Conservation (phyloP, 108 stramenopile species). For the Aurantiochytrium sp. region DNA sequence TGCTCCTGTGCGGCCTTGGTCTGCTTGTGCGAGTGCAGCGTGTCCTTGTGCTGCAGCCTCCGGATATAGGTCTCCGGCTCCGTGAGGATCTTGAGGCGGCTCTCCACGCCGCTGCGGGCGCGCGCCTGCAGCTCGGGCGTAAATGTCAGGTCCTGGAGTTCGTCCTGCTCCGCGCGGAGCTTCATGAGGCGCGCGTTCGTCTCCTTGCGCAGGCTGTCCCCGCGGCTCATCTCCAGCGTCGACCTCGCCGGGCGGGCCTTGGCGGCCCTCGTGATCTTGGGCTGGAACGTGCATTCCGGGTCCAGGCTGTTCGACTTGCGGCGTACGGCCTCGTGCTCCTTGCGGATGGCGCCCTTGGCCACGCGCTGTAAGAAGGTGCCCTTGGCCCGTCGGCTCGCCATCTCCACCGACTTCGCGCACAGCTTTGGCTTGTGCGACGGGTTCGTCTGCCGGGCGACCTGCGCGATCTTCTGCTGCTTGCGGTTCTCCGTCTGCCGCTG, state of each 20-base stretch:
- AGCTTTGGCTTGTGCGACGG: conserved; percentile 34
- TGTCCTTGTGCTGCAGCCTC: conserved; percentile 42
- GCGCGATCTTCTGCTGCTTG: conserved; percentile 46
- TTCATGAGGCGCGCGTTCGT: conserved; percentile 46
- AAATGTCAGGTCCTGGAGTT: conserved; percentile 47
- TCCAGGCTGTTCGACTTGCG: conserved; percentile 37
- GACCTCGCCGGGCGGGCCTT: conserved; percentile 34
- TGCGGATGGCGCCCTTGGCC: conserved; percentile 40
- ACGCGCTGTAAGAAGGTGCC: conserved; percentile 51
- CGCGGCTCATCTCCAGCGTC: conserved; percentile 50
- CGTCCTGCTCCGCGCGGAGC: conserved; percentile 47
- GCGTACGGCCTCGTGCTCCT: conserved; percentile 46
- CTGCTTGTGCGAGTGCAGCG: background rate
- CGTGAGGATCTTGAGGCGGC: conserved; percentile 44
- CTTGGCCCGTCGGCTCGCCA: conserved; percentile 38
- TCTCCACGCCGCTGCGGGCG: conserved; percentile 32
- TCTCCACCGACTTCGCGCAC: conserved; percentile 38
- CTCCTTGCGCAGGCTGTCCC: conserved; percentile 51
- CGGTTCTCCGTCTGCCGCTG: conserved; percentile 44
- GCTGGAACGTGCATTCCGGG: conserved; percentile 56
- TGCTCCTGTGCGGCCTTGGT: conserved; percentile 29
- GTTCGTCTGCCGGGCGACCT: conserved; percentile 10
- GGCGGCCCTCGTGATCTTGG: conserved; percentile 40
- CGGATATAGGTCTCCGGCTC: conserved; percentile 50
- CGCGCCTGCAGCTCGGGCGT: conserved; percentile 39